Percentiles rank a stretch among this genome's conserved stretches.
These are phyloP conservation scores for Pseudopyricularia cyperi DNA, from an alignment of 2,329 filamentous ascomycete species.

Conservation along the genomic window DNA sequence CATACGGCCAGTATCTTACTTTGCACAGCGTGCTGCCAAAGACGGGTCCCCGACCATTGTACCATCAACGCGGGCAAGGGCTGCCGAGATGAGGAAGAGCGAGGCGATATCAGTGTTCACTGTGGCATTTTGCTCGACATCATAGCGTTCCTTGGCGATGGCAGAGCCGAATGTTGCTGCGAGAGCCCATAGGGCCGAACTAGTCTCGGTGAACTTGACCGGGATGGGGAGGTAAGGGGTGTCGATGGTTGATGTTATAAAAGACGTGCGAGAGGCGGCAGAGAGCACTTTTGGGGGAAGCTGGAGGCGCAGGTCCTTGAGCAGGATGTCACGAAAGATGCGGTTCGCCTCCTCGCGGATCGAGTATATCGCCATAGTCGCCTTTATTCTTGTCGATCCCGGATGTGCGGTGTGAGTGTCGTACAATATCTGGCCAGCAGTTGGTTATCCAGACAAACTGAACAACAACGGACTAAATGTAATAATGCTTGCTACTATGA, in stretches of 20 bases:
- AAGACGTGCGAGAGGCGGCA: background rate
- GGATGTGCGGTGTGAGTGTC: no score
- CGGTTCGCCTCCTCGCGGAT: background rate
- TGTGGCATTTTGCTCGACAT: slow-evolving; percentile 10
- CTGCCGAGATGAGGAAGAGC: slow-evolving; percentile 44
- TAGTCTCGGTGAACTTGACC: slow-evolving; percentile 8
- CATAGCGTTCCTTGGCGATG: slow-evolving; percentile 34
- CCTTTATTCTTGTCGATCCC: no score
- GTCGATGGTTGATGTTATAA: slow-evolving; percentile 1
- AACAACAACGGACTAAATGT: no score
- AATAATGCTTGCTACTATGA: no score
- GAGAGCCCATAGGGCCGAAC: slow-evolving; percentile 10
- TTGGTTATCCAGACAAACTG: no score
- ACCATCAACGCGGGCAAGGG: slow-evolving; percentile 40
- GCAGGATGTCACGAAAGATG: background rate
- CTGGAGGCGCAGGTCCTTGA: background rate
- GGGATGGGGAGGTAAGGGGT: slow-evolving; percentile 11
- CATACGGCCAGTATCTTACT: slow-evolving; percentile 6
- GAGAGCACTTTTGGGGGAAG: background rate
- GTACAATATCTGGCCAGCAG: no score
- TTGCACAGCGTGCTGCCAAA: slow-evolving; percentile 15
- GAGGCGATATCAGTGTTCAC: slow-evolving; percentile 39
- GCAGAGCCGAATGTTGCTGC: slow-evolving; percentile 46
- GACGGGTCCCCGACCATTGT: slow-evolving; percentile 32
- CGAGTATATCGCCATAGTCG: no score